Conservation (phyloP, 2,329 filamentous ascomycete species). For the Trichoderma polysporum region DNA sequence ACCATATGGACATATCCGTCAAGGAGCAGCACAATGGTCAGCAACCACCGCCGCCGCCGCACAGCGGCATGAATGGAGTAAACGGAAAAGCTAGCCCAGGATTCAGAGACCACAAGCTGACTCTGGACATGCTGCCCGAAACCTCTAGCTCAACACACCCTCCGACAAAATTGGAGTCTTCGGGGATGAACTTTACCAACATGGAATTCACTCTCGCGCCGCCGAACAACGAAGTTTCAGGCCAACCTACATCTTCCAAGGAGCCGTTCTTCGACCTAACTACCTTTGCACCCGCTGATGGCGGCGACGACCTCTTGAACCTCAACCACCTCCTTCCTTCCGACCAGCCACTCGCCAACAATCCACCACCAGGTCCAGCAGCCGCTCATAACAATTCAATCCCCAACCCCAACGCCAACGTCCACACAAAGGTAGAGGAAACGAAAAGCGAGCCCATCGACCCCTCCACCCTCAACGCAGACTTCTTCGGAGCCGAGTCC, state of each 20-base stretch:
- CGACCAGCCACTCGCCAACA: slow-evolving; percentile 22
- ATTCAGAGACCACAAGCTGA: slow-evolving; percentile 29
- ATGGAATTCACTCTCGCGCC: slow-evolving; percentile 57
- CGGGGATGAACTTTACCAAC: slow-evolving; percentile 54
- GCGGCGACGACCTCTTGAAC: slow-evolving; percentile 33
- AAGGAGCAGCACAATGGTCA: neutral
- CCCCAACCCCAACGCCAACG: slow-evolving; percentile 7
- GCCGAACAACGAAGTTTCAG: slow-evolving; percentile 33
- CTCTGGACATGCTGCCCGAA: slow-evolving; percentile 28
- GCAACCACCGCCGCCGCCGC: slow-evolving; percentile 19
- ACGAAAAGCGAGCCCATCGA: slow-evolving; percentile 32
- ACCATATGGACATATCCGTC: slow-evolving; percentile 13
- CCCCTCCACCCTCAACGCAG: slow-evolving; percentile 39
- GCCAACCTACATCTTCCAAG: slow-evolving; percentile 28
- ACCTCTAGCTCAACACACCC: slow-evolving; percentile 23
- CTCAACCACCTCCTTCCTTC: slow-evolving; percentile 34
- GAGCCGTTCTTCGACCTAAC: slow-evolving; percentile 48
- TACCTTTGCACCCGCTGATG: slow-evolving; percentile 41
- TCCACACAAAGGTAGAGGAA: slow-evolving; percentile 27
- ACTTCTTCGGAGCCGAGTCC: slow-evolving; percentile 47
- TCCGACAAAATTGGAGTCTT: slow-evolving; percentile 23
- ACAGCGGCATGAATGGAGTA: slow-evolving; percentile 23
- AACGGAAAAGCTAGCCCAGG: slow-evolving; percentile 22
- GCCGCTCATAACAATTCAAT: neutral
- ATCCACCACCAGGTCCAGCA: neutral